Conservation (phyloP, 192 early-diverging fungal genomes). For the Coemansia sp. region DNA sequence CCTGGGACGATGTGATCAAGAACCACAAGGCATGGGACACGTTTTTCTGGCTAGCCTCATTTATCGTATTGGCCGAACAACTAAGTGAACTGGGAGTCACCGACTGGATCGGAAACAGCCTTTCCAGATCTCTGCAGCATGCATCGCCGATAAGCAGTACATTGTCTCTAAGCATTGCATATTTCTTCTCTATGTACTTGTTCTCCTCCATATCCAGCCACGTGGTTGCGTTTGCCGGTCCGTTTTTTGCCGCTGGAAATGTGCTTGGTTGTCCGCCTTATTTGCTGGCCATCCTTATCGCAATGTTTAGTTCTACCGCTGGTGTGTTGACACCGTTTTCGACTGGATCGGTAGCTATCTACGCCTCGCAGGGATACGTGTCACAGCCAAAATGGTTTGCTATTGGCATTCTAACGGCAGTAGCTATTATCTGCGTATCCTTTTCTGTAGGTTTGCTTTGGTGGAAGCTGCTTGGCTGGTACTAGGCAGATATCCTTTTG, state of each 20-base stretch:
- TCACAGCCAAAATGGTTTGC: constrained; percentile 59
- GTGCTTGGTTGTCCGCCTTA: constrained; percentile 56
- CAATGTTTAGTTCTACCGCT: constrained; percentile 61
- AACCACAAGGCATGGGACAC: constrained; percentile 78
- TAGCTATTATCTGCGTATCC: constrained; percentile 54
- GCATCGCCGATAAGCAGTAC: constrained; percentile 40
- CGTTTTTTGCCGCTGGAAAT: constrained; percentile 70
- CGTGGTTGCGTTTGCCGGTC: constrained; percentile 63
- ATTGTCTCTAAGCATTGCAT: constrained; percentile 52
- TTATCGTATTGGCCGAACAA: constrained; percentile 73
- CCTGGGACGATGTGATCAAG: constrained; percentile 62
- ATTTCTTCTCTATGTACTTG: constrained; percentile 69
- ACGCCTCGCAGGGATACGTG: constrained; percentile 60
- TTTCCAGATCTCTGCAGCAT: constrained; percentile 45
- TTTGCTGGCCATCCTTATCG: constrained; percentile 56
- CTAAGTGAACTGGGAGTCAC: constrained; percentile 67
- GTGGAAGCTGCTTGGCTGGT: constrained; percentile 71
- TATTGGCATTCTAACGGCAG: constrained; percentile 53
- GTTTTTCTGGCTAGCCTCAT: constrained; percentile 77
- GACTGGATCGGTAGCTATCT: constrained; percentile 57
- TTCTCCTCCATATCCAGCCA: constrained; percentile 74
- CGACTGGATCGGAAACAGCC: constrained; percentile 57
- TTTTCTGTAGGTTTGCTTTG: constrained; percentile 63
- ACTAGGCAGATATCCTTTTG: no score
- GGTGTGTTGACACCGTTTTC: constrained; percentile 56